Conservation (phyloP, 2,329 filamentous ascomycete genomes). For the Seiridium cupressi region DNA sequence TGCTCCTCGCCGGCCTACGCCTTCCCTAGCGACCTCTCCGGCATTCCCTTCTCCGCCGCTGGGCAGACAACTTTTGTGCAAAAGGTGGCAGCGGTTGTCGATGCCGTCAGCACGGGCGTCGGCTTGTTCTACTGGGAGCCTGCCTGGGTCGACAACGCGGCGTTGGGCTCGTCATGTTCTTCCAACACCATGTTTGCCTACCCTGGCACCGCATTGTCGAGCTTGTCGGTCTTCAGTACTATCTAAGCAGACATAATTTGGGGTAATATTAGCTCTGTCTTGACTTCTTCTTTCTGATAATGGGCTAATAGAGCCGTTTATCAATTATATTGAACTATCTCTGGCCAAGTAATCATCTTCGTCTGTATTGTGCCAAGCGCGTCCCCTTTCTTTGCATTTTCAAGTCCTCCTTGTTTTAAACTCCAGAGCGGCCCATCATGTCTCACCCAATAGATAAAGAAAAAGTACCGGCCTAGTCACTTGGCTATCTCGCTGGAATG, state of each 20-base stretch:
- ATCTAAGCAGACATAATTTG: conserved; percentile 31
- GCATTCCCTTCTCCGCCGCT: conserved; percentile 59
- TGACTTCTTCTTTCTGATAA: no score
- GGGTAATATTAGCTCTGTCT: not conserved
- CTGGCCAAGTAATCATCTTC: not conserved
- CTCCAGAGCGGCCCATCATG: not conserved
- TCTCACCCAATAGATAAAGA: not conserved
- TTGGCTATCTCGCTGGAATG: not conserved
- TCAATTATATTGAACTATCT: not conserved
- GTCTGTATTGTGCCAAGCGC: not conserved
- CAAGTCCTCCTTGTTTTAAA: not conserved
- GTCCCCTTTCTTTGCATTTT: no score
- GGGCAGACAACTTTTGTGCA: conserved; percentile 64
- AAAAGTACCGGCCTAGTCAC: not conserved
- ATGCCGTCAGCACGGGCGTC: conserved; percentile 48
- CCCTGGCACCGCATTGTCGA: conserved; percentile 52
- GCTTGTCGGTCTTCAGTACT: conserved; percentile 53
- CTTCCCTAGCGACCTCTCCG: conserved; percentile 59
- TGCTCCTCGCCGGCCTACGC: conserved; percentile 57
- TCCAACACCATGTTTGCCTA: conserved; percentile 62
- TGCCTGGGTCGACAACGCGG: conserved; percentile 66
- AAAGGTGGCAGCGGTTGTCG: conserved; percentile 55
- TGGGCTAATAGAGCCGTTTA: no score
- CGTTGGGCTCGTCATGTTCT: conserved; percentile 62
- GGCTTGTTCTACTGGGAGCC: conserved; percentile 76